These are phyloP conservation scores for Sporothrix globosa DNA, from an alignment of 2,329 filamentous ascomycete genomes.

Conservation along the genomic window DNA sequence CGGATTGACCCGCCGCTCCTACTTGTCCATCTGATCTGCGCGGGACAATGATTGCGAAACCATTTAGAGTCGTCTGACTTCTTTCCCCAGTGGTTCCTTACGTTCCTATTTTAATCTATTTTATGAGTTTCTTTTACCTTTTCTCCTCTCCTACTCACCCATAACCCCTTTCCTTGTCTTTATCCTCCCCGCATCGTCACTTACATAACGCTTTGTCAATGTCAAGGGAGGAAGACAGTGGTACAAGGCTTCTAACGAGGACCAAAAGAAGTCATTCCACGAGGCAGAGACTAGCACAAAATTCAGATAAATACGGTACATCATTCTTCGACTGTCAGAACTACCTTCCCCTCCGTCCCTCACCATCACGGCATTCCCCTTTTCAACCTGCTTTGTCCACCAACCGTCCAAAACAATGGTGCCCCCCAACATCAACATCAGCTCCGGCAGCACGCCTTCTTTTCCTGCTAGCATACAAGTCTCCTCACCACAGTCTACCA, in stretches of 20 bases:
- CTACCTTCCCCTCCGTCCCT: too few relatives aligned
- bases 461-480: background rate
- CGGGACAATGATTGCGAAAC: constrained; percentile 7
- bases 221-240: background rate
- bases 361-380: background rate
- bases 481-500: background rate
- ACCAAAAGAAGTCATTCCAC: background rate
- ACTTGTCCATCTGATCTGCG: background rate
- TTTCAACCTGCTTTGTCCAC: background rate
- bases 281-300: background rate
- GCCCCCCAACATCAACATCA: background rate
- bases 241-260: background rate
- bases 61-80: background rate
- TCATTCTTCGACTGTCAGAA: background rate
- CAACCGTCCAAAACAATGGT: background rate
- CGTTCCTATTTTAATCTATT: background rate
- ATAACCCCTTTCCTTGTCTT: background rate
- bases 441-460: background rate
- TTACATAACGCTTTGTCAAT: constrained; percentile 27
- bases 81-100: background rate
- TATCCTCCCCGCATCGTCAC: background rate
- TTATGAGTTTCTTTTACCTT: background rate
- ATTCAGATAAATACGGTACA: background rate
- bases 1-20: background rate
- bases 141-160: background rate